Evolutionary conservation across 1,284 basidiomycete genomes (phyloP), one percentile per base, ranked within the genome.

Genomic region (Thecaphora thlaspeos): DNA sequence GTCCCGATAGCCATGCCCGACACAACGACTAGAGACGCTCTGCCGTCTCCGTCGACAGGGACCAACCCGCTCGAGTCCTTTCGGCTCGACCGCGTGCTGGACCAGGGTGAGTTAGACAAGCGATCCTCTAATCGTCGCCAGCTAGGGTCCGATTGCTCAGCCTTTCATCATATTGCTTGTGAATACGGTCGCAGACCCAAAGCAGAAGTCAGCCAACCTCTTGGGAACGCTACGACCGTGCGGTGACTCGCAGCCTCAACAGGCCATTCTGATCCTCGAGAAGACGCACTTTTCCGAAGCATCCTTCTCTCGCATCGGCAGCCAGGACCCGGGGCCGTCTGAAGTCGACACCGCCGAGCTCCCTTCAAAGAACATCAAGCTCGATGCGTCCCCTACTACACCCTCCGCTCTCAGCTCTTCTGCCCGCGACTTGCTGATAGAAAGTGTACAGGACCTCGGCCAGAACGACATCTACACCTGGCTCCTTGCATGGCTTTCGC

Each of bases 391-490:
- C n/a, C n/a, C n/a, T n/a, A n/a, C n/a, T n/a, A n/a, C n/a, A n/a
- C n/a, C n/a, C n/a, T n/a, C n/a, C n/a, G n/a, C n/a, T n/a, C n/a
- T n/a, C n/a, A n/a, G n/a, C n/a, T n/a, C n/a, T 7, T 28, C 26
- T 28, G 39, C 39, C 10, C 21, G 36, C 1, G 30, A 34, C 2
- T 28, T 41, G 19, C 22, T 61, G 26, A 59, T 74, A 30, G 37
- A 46, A 1, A 36, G 40, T 17, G 34, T 73, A 5, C 47, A 24
- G 19, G 38, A 40, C 10, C 58, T 77, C 1, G 75, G 74, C 4
- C 68, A 72, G 32, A 77, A 77, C 43, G 75, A 77, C 51, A 60
- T 76, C 30, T 77, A 76, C 48, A 69, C 64, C 4, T 77, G 75
- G 75, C 48, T 75, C 0, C 54, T 76, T 9, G 75, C 63, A 26